Evolutionary conservation across 1,284 basidiomycete species (phyloP).

Genomic region (Retiboletus flavoniger): DNA sequence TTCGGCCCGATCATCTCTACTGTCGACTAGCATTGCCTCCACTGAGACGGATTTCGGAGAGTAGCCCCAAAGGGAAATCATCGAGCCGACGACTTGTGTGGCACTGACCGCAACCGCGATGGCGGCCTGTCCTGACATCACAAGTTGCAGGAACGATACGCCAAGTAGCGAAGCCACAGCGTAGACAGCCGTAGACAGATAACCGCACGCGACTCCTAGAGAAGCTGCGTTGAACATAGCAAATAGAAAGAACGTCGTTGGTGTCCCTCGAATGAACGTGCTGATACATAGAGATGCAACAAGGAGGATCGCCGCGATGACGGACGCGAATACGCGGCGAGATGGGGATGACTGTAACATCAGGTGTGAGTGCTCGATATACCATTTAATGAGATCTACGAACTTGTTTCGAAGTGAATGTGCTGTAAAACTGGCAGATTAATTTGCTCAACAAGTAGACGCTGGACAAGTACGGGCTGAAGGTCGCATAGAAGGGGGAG

Average conservation of each 20-base stretch:
- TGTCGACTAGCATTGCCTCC: not conserved
- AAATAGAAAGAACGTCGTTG: constrained; percentile 61
- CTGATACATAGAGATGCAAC: constrained; percentile 56
- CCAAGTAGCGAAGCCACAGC: constrained; percentile 75
- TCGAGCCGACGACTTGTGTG: constrained; percentile 65
- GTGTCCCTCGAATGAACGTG: constrained; percentile 53
- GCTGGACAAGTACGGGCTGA: constrained; percentile 68
- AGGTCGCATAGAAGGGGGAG: constrained; percentile 56
- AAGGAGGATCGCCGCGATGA: constrained; percentile 46
- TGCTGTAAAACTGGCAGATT: constrained; percentile 68
- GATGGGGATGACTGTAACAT: constrained; percentile 45
- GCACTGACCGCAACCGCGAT: constrained; percentile 70
- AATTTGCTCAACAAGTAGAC: constrained; percentile 67
- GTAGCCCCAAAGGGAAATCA: constrained; percentile 50
- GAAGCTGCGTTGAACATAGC: constrained; percentile 57
- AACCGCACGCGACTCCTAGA: constrained; percentile 60
- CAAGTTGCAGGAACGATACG: constrained; percentile 59
- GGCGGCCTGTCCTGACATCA: constrained; percentile 75
- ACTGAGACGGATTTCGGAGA: constrained; percentile 27
- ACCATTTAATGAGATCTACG: constrained; percentile 22
- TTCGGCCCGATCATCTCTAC: constrained; percentile 47
- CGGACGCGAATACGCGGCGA: constrained; percentile 44
- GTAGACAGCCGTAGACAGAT: constrained; percentile 65
- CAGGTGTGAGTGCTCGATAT: constrained; percentile 31
- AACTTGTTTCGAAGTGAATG: constrained; percentile 63